A percentile compares a stretch with the other conserved stretches of the same genome.
phyloP scores from a whole-genome alignment of 2,329 filamentous ascomycete genomes.

The Fusarium poae region DNA sequence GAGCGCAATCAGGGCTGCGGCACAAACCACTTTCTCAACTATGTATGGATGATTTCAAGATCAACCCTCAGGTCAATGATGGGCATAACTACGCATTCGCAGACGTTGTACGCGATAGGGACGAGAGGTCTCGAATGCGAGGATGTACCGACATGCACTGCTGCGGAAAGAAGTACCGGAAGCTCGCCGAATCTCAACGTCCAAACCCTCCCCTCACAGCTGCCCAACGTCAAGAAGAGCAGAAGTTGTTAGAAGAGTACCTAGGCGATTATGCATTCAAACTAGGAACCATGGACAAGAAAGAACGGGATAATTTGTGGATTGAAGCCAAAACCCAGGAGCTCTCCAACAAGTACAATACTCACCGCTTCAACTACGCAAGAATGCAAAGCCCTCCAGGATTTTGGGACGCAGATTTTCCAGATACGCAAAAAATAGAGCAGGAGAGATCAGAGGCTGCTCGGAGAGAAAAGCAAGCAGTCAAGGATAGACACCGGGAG shows the following conservation, averaged over 20 bases:
- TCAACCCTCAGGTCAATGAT: conserved; percentile 80
- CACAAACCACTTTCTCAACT: conserved; percentile 69
- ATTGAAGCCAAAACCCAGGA: conserved; percentile 80
- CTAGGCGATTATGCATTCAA: conserved; percentile 71
- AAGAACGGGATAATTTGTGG: conserved; percentile 75
- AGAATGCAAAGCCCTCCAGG: conserved; percentile 82
- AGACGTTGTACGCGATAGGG: conserved; percentile 78
- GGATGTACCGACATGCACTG: conserved; percentile 83
- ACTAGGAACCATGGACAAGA: conserved; percentile 67
- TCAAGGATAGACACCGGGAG: conserved; percentile 82
- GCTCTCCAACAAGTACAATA: conserved; percentile 81
- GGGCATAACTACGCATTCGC: conserved; percentile 79
- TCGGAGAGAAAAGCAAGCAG: conserved; percentile 71
- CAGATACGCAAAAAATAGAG: conserved; percentile 83
- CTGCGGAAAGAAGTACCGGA: conserved; percentile 78
- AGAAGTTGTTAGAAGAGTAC: conserved; percentile 66
- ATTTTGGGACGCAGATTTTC: conserved; percentile 93
- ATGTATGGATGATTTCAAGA: conserved; percentile 79
- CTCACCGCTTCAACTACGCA: conserved; percentile 80
- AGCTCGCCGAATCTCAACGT: conserved; percentile 70
- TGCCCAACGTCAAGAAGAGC: conserved; percentile 58
- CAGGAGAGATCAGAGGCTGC: conserved; percentile 74
- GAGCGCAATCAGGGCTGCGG: conserved; percentile 62
- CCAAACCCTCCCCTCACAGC: conserved; percentile 55
- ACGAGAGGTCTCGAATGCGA: conserved; percentile 76